Evolutionary conservation across 2,329 filamentous ascomycete genomes (phyloP), one percentile per base, ranked within the genome.

Genomic region (Fusarium subglutinans): DNA sequence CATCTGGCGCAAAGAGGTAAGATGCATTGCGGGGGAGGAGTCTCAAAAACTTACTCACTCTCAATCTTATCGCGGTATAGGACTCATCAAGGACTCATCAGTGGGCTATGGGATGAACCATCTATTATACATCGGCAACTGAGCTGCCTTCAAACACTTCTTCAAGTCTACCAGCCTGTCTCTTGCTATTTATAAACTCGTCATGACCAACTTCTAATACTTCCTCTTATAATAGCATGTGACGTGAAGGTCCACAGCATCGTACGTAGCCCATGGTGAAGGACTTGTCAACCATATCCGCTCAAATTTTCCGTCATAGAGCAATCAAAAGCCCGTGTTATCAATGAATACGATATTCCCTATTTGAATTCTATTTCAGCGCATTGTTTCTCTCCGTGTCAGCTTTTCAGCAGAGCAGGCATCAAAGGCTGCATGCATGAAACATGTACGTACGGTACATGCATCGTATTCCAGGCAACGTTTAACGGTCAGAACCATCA

Each of bases 21-120:
- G 68, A 66, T 28, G 40, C 33, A 74, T 74, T 75, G 71, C 53
- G 68, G 72, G 72, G 72, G 53, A 68, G 66, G 66, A 62, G 60
- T 43, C 56, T 53, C 28, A 30, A 8, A 53, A 43, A 26, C 44
- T 26, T 38, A 35, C 8, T 35, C 44, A 24, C 11, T 20, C n/a
- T 37, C n/a, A 55, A 41, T 55, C 51, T 55, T 41, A 55, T 55
- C 51, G 26, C 8, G 14, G 6, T 55, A 13, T 5, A 20, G 35
- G 51, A 28, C 35, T 38, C 24, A 15, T 3, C 22, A 22, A 24
- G 33, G 24, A 53, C 24, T 38, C 20, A 7, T 6, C 17, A 7
- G 14, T 54, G 5, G 10, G 18, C 51, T 18, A 5, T 41, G 26
- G 30, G 51, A 41, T 30, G 15, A 22, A 26, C 26, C 26, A 26